A percentile compares a stretch with the other conserved stretches of the same genome.
Evolutionary conservation across 208 protist species (phyloP).

Genomic region (Naegleria fowleri): DNA sequence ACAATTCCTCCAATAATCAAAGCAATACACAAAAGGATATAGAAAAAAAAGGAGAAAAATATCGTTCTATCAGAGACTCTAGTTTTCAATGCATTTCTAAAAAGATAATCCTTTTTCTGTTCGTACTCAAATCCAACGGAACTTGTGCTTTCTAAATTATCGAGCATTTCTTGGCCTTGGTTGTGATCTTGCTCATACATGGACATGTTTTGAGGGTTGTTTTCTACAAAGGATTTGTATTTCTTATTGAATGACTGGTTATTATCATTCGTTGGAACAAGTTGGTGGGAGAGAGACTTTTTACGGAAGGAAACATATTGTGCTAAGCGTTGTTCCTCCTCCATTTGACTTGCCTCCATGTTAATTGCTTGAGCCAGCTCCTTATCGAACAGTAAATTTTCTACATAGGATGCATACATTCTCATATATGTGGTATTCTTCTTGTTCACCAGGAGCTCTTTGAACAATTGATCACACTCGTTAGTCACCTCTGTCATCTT

Average conservation of each 20-base stretch:
- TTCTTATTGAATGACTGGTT: not conserved
- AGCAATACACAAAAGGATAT: not conserved
- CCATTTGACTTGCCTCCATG: not conserved
- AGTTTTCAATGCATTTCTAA: not conserved
- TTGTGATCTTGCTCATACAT: not conserved
- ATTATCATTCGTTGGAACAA: not conserved
- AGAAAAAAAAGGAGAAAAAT: not conserved
- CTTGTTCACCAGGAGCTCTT: not conserved
- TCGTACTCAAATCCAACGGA: not conserved
- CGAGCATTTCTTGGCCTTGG: not conserved
- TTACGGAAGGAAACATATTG: not conserved
- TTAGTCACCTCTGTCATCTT: not conserved
- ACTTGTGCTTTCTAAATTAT: not conserved
- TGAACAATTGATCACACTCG: not conserved
- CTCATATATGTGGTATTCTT: not conserved
- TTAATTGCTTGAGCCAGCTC: not conserved
- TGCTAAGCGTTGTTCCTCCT: not conserved
- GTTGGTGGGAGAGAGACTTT: too few relatives aligned
- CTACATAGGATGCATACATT: not conserved
- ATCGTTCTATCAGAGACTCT: not conserved
- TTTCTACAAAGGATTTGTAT: not conserved
- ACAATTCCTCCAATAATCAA: not conserved
- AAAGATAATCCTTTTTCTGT: not conserved
- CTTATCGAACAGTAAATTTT: not conserved
- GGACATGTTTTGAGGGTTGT: not conserved